phyloP scores from a whole-genome alignment of 129 eudicot genomes.

The Chrysanthemum makinoi region DNA sequence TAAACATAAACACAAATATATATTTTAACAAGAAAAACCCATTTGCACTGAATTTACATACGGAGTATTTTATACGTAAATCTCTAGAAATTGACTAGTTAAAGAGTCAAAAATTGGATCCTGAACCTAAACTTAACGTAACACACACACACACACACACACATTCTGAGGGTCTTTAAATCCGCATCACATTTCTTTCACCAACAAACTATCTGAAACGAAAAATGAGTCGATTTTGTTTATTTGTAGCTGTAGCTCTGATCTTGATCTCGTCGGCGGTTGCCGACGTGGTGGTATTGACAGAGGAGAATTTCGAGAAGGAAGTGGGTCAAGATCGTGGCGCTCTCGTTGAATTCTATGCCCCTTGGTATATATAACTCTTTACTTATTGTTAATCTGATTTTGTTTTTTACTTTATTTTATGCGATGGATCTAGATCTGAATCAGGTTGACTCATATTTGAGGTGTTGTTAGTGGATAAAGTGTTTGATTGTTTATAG shows the following conservation, averaged over 20 bases:
- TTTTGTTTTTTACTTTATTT: conserved; percentile 14
- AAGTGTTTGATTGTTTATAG: background rate
- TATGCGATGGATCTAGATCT: conserved; percentile 27
- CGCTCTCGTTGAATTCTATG: conserved; percentile 99
- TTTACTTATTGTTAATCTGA: conserved; percentile 8
- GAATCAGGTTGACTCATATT: background rate
- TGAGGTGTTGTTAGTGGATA: conserved; percentile 5
- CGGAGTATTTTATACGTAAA: background rate
- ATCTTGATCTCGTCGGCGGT: conserved; percentile 42
- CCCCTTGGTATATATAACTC: conserved; percentile 66
- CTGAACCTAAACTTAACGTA: conserved; percentile 18
- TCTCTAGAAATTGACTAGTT: conserved; percentile 15
- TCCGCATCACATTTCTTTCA: background rate
- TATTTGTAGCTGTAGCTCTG: conserved; percentile 45
- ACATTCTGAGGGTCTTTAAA: conserved; percentile 9
- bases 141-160: background rate
- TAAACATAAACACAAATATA: no score
- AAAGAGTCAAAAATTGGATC: conserved; percentile 13
- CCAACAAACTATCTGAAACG: background rate
- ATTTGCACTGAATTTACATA: background rate
- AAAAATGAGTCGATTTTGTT: conserved; percentile 38
- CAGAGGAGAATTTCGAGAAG: conserved; percentile 85
- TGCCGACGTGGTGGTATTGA: conserved; percentile 80
- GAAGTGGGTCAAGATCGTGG: conserved; percentile 95
- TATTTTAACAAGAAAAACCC: no score